Evolutionary conservation across 2,329 filamentous ascomycete genomes (phyloP), one percentile per base, ranked within the genome.

Genomic region (Pestalotiopsis sp.): DNA sequence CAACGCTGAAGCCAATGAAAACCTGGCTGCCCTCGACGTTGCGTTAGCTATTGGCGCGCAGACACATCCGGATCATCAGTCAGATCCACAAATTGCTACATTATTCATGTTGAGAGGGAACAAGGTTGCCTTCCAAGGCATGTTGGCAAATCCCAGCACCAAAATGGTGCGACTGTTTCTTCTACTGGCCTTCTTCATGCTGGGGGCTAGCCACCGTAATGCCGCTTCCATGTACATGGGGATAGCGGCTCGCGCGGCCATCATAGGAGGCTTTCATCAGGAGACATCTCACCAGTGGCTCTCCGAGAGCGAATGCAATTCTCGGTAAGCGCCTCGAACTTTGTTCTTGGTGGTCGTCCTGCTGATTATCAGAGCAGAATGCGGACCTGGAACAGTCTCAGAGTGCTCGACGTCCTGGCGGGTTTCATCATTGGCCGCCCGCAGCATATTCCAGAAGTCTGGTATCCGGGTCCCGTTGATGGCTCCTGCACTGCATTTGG

Each of bases 201-300:
- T 63, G 20, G 61, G 61, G 5, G 61, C 61, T 11, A 27, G 61
- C n/a, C 61, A 63, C 14, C 23, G 61, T 1, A 63, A 63, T 14
- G 61, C 61, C 9, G 61, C 61, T 38, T 63, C 61, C 27, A 63
- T 63, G 61, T 63, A 63, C n/a, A 39, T 63, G 14, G 61, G 61
- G 2, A 45, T 63, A 20, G 36, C 27, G 3, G 31, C 61, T 0
- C 23, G 61, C 11, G 61, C 61, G 12, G 61, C 61, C 1, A 23
- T 63, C 2, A 25, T 63, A 14, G 11, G 12, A 6, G 38, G 38
- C 3, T n/a, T 63, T 14, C 36, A 63, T 17, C 61, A 63, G 5
- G 31, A 23, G 23, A n/a, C 17, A 4, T 7, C 4, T 17, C 20
- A 61, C 5, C 31, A 4, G 23, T 61, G 31, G 57, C 25, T 27